Evolutionary conservation across 2,329 filamentous ascomycete species (phyloP), one percentile per base, ranked within the genome.

Genomic region (Ophiostoma quercus): DNA sequence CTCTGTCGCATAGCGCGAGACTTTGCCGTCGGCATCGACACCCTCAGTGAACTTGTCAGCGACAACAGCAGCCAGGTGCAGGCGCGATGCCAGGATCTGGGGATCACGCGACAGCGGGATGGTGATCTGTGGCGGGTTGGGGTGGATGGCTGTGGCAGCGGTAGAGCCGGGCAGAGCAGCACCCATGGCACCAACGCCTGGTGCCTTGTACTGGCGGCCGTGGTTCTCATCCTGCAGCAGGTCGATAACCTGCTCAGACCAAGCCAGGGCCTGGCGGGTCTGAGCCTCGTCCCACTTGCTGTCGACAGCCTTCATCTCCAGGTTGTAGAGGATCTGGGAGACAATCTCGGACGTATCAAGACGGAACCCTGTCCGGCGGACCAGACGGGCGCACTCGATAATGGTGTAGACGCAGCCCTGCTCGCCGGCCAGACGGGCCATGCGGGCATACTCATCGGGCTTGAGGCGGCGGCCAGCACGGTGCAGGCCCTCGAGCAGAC

Each of bases 361-460:
- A 54, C 75, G 72, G 73, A 85, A 77, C 5, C 80, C 81, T 1
- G 85, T 87, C 75, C 78, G 78, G 39, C 79, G 76, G 69, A 78
- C 80, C 73, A 80, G 78, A 73, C 82, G 82, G 60, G 83, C 81
- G 73, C 81, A 82, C 71, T 87, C 83, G 73, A 88, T 80, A 43
- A 87, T 76, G 14, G 80, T 74, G 74, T 78, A 79, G 54, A 85
- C 77, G 70, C 80, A 79, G 60, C 81, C 82, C 68, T 77, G 77
- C 37, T 69, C 29, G 68, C 80, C 80, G 7, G 82, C 80, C 57
- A 77, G 71, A 14, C 84, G 80, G 43, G 83, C 74, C 67, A 85
- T 77, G 75, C 79, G 80, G 68, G 72, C 57, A 72, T 78, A 79
- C 73, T 82, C 76, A 12, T 69, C 32, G 2, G 71, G 67, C 29